Base-by-base conservation (phyloP, 768 basidiomycete genomes). In the Pisolithus orientalis region DNA sequence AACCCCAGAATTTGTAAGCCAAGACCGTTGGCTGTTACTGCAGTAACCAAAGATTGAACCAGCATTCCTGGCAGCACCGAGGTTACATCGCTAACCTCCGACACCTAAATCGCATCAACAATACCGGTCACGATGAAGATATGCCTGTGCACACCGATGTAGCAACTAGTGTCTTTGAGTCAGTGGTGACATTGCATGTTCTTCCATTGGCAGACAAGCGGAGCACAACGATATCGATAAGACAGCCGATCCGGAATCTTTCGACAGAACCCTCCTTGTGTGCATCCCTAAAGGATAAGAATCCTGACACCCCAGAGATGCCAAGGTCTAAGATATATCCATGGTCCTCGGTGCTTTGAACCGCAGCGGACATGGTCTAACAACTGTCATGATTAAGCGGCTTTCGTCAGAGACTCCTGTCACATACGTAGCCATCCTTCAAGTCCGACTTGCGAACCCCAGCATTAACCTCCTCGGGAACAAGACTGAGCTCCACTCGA, bases 311-410 rank as follows among this genome's bases (percentile, higher is more conserved):
- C n/a, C 79, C 84, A 9, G 82, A 66, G 16, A 96, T 62, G 2
- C 94, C 95, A 38, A 96, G 72, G 57, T 94, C 90, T 7, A 99
- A 75, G 51, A 86, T 80, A 70, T 95, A 97, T 1, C 96, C 94
- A 65, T 96, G 91, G 62, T 98, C 96, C 71, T 99, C 96, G 16
- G 89, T 72, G 60, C 86, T 90, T 69, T 84, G 84, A 47, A 95
- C 76, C 32, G 85, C 80, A 11, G 83, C 89, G 0, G 85, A 79
- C 43, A 96, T 62, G 21, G 83, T 83, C 92, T 94, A 62, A 31
- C 7, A 17, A 6, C 14, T 13, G 27, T 28, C 28, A 27, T 45
- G 44, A 29, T 45, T 16, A 29, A 29, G 2, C 28, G 6, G 9
- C 37, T 9, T 13, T 50, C 8, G 53, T 47, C 45, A 37, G 55